Conservation (phyloP, 2,329 filamentous ascomycete genomes). For the Tolypocladium amazonense region DNA sequence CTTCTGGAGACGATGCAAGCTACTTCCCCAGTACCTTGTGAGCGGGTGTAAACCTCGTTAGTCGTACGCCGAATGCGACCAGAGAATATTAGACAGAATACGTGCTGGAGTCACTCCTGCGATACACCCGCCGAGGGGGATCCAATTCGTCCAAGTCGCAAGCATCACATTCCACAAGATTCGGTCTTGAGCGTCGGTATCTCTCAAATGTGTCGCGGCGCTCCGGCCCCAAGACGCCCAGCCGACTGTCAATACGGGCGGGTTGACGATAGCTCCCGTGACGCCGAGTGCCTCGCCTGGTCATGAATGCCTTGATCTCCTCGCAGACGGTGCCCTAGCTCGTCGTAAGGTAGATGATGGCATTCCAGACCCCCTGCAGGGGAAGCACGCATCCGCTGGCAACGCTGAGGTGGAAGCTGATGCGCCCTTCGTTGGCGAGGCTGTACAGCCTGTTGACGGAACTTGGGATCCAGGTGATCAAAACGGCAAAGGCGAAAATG, state of each 20-base stretch:
- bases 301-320: constrained; percentile 10
- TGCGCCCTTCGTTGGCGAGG: constrained; percentile 36
- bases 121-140: neutral
- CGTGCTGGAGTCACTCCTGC: neutral
- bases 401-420: constrained; percentile 55
- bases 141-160: constrained; percentile 5
- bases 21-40: neutral
- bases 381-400: constrained; percentile 62
- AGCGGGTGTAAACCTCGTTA: too few relatives aligned
- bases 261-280: constrained; percentile 4
- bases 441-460: constrained; percentile 65
- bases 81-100: neutral
- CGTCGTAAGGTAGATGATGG: constrained; percentile 62
- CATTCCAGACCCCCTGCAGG: constrained; percentile 72
- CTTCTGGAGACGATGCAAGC: neutral
- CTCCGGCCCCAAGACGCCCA: constrained; percentile 10
- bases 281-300: constrained; percentile 4
- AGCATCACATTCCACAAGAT: neutral
- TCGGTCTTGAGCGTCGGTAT: constrained; percentile 3
- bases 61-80: neutral
- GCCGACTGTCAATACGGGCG: constrained; percentile 16
- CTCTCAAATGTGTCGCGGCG: constrained; percentile 12
- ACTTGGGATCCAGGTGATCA: constrained; percentile 53
- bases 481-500: constrained; percentile 47
- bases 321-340: constrained; percentile 33